Evolutionary conservation across 805 yeast genomes (phyloP).

Genomic region (Yarrowia osloensis): DNA sequence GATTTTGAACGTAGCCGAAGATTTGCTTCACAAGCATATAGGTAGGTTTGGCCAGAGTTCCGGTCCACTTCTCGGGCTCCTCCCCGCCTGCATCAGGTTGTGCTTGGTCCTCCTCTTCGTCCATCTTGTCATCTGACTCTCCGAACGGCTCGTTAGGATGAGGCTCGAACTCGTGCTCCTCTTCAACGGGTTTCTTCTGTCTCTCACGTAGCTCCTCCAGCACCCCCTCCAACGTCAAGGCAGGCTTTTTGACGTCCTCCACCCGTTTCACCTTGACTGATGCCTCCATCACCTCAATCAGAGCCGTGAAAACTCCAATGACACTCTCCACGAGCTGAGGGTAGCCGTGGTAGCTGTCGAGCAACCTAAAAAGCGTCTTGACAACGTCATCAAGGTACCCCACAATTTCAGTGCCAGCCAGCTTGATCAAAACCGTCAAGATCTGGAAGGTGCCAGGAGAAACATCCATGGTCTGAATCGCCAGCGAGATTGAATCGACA

Average conservation of each 20-base stretch:
- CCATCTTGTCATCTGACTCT: slow-evolving; percentile 24
- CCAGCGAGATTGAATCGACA: slow-evolving; percentile 72
- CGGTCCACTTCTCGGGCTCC: slow-evolving; percentile 54
- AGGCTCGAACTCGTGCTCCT: slow-evolving; percentile 39
- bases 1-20: slow-evolving; percentile 66
- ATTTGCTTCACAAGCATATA: slow-evolving; percentile 64
- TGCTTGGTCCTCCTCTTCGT: slow-evolving; percentile 31
- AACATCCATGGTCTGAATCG: slow-evolving; percentile 67
- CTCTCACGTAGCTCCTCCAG: background rate
- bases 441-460: slow-evolving; percentile 74
- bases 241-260: slow-evolving; percentile 22
- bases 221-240: slow-evolving; percentile 32
- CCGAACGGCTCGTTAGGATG: slow-evolving; percentile 33
- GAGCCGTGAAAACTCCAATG: slow-evolving; percentile 57
- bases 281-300: slow-evolving; percentile 34
- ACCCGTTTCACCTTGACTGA: slow-evolving; percentile 30
- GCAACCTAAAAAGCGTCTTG: slow-evolving; percentile 68
- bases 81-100: slow-evolving; percentile 34
- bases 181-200: slow-evolving; percentile 36
- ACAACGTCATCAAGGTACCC: slow-evolving; percentile 72
- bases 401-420: slow-evolving; percentile 69
- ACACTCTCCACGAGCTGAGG: slow-evolving; percentile 68
- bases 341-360: slow-evolving; percentile 87
- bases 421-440: slow-evolving; percentile 63
- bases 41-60: slow-evolving; percentile 62